Base-by-base conservation (phyloP, 768 basidiomycete species). In the Thelephora aurantiotincta region DNA sequence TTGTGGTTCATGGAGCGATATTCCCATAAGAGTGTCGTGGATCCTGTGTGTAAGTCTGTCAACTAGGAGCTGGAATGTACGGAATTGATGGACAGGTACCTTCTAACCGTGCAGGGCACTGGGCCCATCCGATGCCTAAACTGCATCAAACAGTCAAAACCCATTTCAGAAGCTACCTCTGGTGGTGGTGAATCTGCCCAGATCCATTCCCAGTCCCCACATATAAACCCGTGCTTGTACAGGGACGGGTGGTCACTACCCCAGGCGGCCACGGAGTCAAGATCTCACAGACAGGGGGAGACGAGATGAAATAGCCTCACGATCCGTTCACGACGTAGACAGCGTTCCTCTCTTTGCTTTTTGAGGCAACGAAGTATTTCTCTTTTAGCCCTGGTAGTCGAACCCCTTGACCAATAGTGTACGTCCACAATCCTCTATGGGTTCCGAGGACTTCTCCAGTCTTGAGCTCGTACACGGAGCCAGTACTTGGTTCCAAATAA, bases 381-480 rank as follows among this genome's bases (percentile, higher is more conserved):
- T 72, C 57, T 1, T 64, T 60, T 65, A 78, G 66, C 1, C 90
- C 87, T 1, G 64, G 58, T 18, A 94, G 59, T 41, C 74, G 74
- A 0, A 83, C 80, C 26, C 78, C 73, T 60, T 98, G 82, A 2
- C 93, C 93, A 41, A 96, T 71, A 1, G 92, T 94, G 56, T 77
- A 91, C 18, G 70, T 72, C 86, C 88, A 93, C 0, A 92, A 62
- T 0, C 93, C 93, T 1, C 68, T 50, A 57, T 97, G 93, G 36
- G 62, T 45, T 1, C 74, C 82, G 1, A 86, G 43, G 3, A 64
- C 59, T 34, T 71, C 65, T 5, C 81, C 82, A 1, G 73, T 73
- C 0, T 64, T 62, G 26, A 75, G 57, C 47, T 80, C 69, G 38
- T 86, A 60, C 11, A 96, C 79, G 2, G 72, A 70, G 0, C 92